phyloP scores from a whole-genome alignment of 2,329 filamentous ascomycete genomes.

The Huntiella moniliformis region DNA sequence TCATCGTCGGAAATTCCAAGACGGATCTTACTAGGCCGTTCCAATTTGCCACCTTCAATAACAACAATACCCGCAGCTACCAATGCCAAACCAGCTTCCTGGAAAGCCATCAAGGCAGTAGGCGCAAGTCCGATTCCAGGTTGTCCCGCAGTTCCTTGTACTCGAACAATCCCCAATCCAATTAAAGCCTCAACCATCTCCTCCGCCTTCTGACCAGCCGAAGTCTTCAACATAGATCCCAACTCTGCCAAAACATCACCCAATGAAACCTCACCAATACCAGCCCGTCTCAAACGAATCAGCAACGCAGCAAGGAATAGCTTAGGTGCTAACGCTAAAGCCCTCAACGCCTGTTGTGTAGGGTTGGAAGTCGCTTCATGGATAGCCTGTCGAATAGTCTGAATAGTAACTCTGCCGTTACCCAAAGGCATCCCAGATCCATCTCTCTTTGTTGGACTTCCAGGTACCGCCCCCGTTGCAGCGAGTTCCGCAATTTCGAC shows the following conservation, averaged over 20 bases:
- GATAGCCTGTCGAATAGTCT: slow-evolving; percentile 85
- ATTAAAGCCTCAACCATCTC: slow-evolving; percentile 11
- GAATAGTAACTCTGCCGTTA: slow-evolving; percentile 57
- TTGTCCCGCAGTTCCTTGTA: slow-evolving; percentile 4
- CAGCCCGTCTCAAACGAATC: slow-evolving; percentile 60
- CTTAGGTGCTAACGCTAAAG: slow-evolving; percentile 65
- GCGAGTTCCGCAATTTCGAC: slow-evolving; percentile 70
- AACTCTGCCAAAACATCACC: slow-evolving; percentile 75
- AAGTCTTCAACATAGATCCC: slow-evolving; percentile 9
- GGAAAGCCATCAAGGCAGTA: slow-evolving; percentile 18
- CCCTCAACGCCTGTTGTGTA: slow-evolving; percentile 70
- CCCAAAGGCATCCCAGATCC: slow-evolving; percentile 37
- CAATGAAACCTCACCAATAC: slow-evolving; percentile 69
- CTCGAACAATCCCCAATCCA: neutral
- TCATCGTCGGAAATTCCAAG: slow-evolving; percentile 81
- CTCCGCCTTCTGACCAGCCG: slow-evolving; percentile 7
- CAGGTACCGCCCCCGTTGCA: slow-evolving; percentile 17
- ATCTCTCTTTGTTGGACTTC: slow-evolving; percentile 16
- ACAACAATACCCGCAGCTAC: slow-evolving; percentile 77
- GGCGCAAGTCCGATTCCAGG: slow-evolving; percentile 3
- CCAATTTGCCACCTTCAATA: slow-evolving; percentile 60
- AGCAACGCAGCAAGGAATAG: slow-evolving; percentile 71
- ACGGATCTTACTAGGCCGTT: slow-evolving; percentile 72
- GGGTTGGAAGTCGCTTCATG: slow-evolving; percentile 87
- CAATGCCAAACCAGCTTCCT: slow-evolving; percentile 57